A percentile compares a stretch with the other conserved stretches of the same genome.
These are phyloP conservation scores for Podaxis carcinomalis DNA, from an alignment of 768 basidiomycete species.

Conservation along the genomic window DNA sequence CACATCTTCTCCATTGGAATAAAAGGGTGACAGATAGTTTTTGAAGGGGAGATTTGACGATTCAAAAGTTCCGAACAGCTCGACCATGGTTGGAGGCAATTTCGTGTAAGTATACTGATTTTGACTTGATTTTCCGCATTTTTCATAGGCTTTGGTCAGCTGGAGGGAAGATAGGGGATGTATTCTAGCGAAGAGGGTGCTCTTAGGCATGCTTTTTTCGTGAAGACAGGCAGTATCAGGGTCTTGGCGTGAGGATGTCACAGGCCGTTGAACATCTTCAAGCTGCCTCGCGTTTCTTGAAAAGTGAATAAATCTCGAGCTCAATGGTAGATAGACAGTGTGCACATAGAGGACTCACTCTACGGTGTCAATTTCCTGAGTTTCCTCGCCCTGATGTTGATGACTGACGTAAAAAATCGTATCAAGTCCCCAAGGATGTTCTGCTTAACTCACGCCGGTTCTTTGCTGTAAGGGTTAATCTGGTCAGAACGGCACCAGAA, in stretches of 20 bases:
- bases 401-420: neutral
- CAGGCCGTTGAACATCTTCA: neutral
- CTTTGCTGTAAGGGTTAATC: neutral
- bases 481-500: neutral
- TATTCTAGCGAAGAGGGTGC: neutral
- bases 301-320: neutral
- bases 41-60: slow-evolving; percentile 47
- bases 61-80: slow-evolving; percentile 42
- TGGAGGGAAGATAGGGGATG: slow-evolving; percentile 17
- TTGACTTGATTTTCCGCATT: slow-evolving; percentile 23
- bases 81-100: slow-evolving; percentile 46
- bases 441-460: neutral
- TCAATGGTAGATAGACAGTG: neutral
- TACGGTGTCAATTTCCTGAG: neutral
- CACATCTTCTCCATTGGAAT: slow-evolving; percentile 67
- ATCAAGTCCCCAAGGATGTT: no score
- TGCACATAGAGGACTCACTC: neutral
- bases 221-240: neutral
- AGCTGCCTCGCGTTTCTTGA: neutral
- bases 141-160: slow-evolving; percentile 24
- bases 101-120: slow-evolving; percentile 44
- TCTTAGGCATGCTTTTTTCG: neutral
- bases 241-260: neutral
- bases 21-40: slow-evolving; percentile 77
- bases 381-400: neutral